Conservation (phyloP, 768 basidiomycete species). For the Naganishia vishniacii region DNA sequence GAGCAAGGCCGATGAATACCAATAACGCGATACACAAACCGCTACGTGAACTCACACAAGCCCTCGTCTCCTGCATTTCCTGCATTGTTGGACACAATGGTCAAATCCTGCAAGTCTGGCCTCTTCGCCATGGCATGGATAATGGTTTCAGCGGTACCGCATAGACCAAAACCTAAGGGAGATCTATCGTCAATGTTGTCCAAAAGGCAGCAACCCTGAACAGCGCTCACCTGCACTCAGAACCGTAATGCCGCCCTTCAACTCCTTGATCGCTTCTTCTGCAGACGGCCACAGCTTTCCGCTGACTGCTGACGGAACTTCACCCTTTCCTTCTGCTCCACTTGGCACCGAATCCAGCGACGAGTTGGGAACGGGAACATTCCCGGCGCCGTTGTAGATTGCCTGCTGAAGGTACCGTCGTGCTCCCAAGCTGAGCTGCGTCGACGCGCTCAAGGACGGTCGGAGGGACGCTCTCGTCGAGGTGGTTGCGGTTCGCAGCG, state of each 20-base stretch:
- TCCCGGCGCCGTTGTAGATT: conserved; percentile 2
- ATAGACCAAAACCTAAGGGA: conserved; percentile 39
- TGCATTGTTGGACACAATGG: conserved; percentile 44
- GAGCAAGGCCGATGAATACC: not conserved
- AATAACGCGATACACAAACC: not conserved
- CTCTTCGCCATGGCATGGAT: conserved; percentile 36
- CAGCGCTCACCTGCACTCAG: conserved; percentile 36
- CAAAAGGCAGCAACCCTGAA: not conserved
- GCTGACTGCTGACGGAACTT: conserved; percentile 6
- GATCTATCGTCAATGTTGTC: not conserved
- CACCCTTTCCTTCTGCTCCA: conserved; percentile 16
- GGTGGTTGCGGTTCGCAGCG: not conserved
- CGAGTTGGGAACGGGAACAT: not conserved
- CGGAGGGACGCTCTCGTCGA: not conserved
- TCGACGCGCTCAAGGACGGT: not conserved
- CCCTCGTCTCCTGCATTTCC: conserved; percentile 39
- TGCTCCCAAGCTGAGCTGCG: conserved; percentile 6
- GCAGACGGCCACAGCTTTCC: conserved; percentile 31
- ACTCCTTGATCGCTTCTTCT: conserved; percentile 38
- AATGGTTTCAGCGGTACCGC: conserved; percentile 45
- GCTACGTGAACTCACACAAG: conserved; percentile 31
- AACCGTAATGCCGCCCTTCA: conserved; percentile 36
- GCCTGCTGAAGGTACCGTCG: conserved; percentile 11
- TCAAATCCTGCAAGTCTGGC: conserved; percentile 36
- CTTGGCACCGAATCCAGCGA: conserved; percentile 13